Evolutionary conservation across 176 grass and related monocot genomes (phyloP).

Genomic region (Oryza australiensis): DNA sequence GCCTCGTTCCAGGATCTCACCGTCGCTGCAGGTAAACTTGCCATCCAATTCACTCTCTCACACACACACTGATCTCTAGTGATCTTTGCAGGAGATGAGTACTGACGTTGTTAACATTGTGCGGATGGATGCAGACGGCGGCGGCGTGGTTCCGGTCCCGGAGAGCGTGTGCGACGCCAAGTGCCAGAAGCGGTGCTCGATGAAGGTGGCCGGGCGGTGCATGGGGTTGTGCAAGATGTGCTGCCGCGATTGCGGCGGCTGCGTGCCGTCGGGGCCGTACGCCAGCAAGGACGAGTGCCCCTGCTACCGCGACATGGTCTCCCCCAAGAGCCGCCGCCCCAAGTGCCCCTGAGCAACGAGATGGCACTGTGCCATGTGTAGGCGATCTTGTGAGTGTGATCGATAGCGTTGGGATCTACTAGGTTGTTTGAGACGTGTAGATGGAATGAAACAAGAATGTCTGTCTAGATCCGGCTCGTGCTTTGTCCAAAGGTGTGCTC

Average conservation of each 20-base stretch:
- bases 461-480: neutral
- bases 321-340: conserved; percentile 48
- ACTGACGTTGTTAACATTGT: neutral
- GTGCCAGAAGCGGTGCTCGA: conserved; percentile 64
- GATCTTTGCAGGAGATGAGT: neutral
- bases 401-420: neutral
- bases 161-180: conserved; percentile 49
- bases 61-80: too few species aligned
- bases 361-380: neutral
- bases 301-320: conserved; percentile 77
- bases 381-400: neutral
- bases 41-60: neutral
- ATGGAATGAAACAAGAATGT: neutral
- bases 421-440: neutral
- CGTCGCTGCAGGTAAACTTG: conserved; percentile 35
- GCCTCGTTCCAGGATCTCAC: conserved; percentile 18
- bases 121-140: conserved; percentile 16
- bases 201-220: conserved; percentile 60
- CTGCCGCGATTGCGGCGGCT: conserved; percentile 59
- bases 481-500: neutral
- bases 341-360: conserved; percentile 51
- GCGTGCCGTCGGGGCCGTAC: conserved; percentile 73
- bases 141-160: neutral
- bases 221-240: conserved; percentile 64
- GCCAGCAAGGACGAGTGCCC: conserved; percentile 87